phyloP scores from a whole-genome alignment of 169 alveolate genomes.

The Plasmodium gallinaceum region DNA sequence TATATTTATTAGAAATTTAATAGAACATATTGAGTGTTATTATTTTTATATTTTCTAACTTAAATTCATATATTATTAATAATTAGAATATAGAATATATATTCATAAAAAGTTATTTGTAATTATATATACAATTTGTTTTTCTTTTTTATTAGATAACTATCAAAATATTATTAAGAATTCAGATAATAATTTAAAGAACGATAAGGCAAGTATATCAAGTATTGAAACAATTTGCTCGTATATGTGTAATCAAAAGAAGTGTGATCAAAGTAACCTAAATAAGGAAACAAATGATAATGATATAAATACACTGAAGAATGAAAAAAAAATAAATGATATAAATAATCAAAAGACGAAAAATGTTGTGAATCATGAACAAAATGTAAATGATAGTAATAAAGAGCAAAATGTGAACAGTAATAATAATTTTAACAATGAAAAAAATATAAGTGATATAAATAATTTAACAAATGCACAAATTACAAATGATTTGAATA shows the following conservation, averaged over 20 bases:
- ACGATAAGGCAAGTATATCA: conserved; percentile 35
- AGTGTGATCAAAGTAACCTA: neutral
- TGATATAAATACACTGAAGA: neutral
- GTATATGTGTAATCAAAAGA: neutral
- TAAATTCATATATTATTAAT: too few species aligned
- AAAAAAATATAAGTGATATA: neutral
- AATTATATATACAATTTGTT: neutral
- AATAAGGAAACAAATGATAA: neutral
- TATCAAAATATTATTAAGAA: neutral
- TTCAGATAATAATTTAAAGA: neutral
- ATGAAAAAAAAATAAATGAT: neutral
- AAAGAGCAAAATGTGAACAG: neutral
- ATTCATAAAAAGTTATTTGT: too few species aligned
- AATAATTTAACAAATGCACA: too few species aligned
- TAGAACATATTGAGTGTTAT: too few species aligned
- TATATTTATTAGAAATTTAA: too few species aligned
- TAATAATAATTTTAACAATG: neutral
- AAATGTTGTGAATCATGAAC: neutral
- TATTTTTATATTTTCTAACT: neutral
- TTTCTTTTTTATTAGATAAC: conserved; percentile 15
- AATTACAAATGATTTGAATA: too few species aligned
- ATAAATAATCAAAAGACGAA: too few species aligned
- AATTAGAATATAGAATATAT: too few species aligned
- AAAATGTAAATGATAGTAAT: neutral
- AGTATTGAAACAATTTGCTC: conserved; percentile 56